phyloP scores from a whole-genome alignment of 495 filamentous ascomycete genomes.

The Sordaria brevicollis region DNA sequence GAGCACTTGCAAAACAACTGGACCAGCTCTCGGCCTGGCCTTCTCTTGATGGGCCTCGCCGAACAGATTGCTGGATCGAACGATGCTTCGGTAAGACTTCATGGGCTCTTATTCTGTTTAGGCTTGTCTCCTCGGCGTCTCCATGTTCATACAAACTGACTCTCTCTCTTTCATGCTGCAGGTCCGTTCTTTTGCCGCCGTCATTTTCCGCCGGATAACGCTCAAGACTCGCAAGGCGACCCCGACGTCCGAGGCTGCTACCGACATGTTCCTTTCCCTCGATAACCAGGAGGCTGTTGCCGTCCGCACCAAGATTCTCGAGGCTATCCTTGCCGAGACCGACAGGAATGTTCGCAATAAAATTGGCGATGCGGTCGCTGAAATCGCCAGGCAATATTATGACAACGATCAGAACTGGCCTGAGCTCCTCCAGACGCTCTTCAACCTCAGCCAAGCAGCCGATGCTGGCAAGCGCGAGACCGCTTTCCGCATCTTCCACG shows the following conservation, averaged over 20 bases:
- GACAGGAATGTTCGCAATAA: constrained; percentile 74
- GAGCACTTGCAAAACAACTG: constrained; percentile 83
- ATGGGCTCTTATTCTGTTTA: neutral
- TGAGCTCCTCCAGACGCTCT: constrained; percentile 76
- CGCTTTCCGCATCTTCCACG: constrained; percentile 88
- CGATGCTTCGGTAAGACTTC: constrained; percentile 52
- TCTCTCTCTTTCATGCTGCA: constrained; percentile 21
- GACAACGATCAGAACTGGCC: constrained; percentile 85
- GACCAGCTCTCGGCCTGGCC: constrained; percentile 68
- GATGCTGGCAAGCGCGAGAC: constrained; percentile 77
- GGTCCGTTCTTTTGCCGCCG: constrained; percentile 82
- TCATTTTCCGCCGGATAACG: constrained; percentile 89
- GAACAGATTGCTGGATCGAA: constrained; percentile 75
- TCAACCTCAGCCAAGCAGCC: constrained; percentile 73
- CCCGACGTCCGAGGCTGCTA: constrained; percentile 53
- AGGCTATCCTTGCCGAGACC: constrained; percentile 60
- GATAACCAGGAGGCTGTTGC: constrained; percentile 55
- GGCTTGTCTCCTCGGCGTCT: neutral
- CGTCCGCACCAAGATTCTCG: constrained; percentile 74
- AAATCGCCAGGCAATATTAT: constrained; percentile 87
- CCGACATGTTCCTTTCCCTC: constrained; percentile 75
- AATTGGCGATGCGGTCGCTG: constrained; percentile 91
- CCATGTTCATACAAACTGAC: constrained; percentile 1
- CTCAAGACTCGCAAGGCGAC: constrained; percentile 69
- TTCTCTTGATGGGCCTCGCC: constrained; percentile 83